A percentile compares a stretch with the other conserved stretches of the same genome.
Evolutionary conservation across 139 green algal species (phyloP).

Genomic region (Picochlorum sp.): DNA sequence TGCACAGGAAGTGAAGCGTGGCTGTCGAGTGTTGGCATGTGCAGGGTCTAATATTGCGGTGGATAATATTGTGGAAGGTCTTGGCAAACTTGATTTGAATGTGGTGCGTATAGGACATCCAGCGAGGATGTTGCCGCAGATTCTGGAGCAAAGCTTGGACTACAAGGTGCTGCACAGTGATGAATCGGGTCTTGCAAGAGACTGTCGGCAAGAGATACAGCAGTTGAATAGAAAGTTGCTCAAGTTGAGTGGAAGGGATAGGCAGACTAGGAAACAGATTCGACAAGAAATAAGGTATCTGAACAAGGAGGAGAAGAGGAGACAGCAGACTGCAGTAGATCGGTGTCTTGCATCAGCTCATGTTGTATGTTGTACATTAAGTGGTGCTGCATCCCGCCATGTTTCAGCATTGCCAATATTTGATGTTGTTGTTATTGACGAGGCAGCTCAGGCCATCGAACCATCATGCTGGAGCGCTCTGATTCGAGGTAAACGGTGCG

Average conservation of each 20-base stretch:
- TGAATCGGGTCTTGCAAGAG: constrained; percentile 77
- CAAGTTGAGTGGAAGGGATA: constrained; percentile 64
- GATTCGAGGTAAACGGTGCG: constrained; percentile 47
- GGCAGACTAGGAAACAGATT: constrained; percentile 46
- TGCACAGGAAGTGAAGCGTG: constrained; percentile 59
- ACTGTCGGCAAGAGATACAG: constrained; percentile 84
- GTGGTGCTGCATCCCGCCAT: constrained; percentile 40
- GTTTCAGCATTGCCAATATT: constrained; percentile 42
- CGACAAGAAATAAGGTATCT: constrained; percentile 67
- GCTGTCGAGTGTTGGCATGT: constrained; percentile 63
- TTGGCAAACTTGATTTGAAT: constrained; percentile 28
- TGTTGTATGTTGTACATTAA: constrained; percentile 75
- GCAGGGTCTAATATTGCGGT: constrained; percentile 86
- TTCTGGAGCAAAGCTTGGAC: constrained; percentile 69
- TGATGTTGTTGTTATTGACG: constrained; percentile 80
- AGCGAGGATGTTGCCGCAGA: constrained; percentile 78
- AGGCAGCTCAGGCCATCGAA: constrained; percentile 85
- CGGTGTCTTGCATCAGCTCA: neutral
- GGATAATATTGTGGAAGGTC: constrained; percentile 83
- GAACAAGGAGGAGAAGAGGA: constrained; percentile 79
- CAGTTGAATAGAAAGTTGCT: constrained; percentile 60
- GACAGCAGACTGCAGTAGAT: constrained; percentile 78
- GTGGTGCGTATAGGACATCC: constrained; percentile 89
- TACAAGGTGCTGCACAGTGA: constrained; percentile 74
- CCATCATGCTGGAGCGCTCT: constrained; percentile 71